Percentiles rank a stretch among this genome's conserved stretches.
phyloP scores from a whole-genome alignment of 192 early-diverging fungal genomes.

The Linnemannia elongata region DNA sequence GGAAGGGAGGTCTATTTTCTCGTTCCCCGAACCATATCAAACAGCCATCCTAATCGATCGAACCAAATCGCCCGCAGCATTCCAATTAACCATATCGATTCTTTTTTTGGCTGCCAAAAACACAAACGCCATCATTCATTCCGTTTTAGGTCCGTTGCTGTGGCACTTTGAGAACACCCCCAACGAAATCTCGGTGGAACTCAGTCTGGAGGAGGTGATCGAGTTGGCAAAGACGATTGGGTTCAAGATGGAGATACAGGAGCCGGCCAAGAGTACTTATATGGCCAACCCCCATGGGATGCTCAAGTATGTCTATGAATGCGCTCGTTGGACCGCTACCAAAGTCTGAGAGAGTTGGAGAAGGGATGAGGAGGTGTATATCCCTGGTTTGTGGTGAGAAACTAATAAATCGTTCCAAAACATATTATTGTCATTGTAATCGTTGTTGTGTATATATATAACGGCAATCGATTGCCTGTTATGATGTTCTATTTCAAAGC shows the following conservation, averaged over 20 bases:
- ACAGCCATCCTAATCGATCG: neutral
- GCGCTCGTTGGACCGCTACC: slow-evolving; percentile 76
- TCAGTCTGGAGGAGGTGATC: slow-evolving; percentile 88
- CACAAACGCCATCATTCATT: neutral
- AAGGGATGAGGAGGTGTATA: no score
- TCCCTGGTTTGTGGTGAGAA: no score
- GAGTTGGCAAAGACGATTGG: slow-evolving; percentile 70
- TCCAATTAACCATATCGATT: neutral
- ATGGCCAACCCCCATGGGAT: slow-evolving; percentile 82
- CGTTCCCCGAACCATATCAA: no score
- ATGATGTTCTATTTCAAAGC: no score
- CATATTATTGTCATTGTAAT: no score
- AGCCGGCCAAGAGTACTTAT: slow-evolving; percentile 75
- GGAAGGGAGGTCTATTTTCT: no score
- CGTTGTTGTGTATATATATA: no score
- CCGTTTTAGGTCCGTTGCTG: slow-evolving; percentile 80
- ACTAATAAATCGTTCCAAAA: no score
- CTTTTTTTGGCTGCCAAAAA: neutral
- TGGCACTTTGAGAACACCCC: slow-evolving; percentile 95
- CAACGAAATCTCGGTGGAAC: slow-evolving; percentile 87
- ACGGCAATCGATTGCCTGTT: no score
- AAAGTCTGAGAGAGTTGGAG: slow-evolving; percentile 52
- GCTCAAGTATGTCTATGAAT: slow-evolving; percentile 87
- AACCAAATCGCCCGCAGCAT: neutral
- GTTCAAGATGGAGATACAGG: slow-evolving; percentile 80